Conservation (phyloP, 1,139 yeast genomes). For the Candida glucosophila region DNA sequence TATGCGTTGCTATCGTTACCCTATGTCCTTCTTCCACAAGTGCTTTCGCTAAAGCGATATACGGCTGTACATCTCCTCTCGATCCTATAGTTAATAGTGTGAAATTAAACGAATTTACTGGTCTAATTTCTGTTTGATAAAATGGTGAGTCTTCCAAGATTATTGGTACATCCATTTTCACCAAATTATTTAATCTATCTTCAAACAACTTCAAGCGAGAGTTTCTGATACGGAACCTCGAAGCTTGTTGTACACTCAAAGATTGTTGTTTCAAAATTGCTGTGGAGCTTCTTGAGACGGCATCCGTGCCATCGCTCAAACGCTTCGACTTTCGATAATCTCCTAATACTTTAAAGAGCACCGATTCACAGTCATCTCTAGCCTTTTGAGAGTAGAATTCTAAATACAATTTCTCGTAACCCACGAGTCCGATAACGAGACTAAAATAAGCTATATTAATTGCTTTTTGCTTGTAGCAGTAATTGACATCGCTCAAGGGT, state of each 20-base stretch:
- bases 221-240: conserved; percentile 21
- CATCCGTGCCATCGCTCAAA: neutral
- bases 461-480: conserved; percentile 57
- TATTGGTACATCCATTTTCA: conserved; percentile 60
- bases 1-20: conserved; percentile 80
- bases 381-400: conserved; percentile 63
- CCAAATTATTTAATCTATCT: conserved; percentile 46
- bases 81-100: conserved; percentile 85
- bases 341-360: conserved; percentile 38
- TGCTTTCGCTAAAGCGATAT: conserved; percentile 81
- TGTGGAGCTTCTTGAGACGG: neutral
- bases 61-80: conserved; percentile 95
- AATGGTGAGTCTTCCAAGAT: conserved; percentile 59
- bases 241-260: conserved; percentile 6
- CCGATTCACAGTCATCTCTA: conserved; percentile 64
- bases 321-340: neutral
- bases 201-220: conserved; percentile 59
- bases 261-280: neutral
- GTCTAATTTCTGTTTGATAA: conserved; percentile 42
- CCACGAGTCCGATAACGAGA: conserved; percentile 55
- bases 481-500: conserved; percentile 66
- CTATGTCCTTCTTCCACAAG: conserved; percentile 70
- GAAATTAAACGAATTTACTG: conserved; percentile 47
- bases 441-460: conserved; percentile 46
- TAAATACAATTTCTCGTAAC: conserved; percentile 67